A percentile compares a stretch with the other conserved stretches of the same genome.
These are phyloP conservation scores for Annona squamosa DNA, from an alignment of 164 flowering plant species.

Conservation along the genomic window DNA sequence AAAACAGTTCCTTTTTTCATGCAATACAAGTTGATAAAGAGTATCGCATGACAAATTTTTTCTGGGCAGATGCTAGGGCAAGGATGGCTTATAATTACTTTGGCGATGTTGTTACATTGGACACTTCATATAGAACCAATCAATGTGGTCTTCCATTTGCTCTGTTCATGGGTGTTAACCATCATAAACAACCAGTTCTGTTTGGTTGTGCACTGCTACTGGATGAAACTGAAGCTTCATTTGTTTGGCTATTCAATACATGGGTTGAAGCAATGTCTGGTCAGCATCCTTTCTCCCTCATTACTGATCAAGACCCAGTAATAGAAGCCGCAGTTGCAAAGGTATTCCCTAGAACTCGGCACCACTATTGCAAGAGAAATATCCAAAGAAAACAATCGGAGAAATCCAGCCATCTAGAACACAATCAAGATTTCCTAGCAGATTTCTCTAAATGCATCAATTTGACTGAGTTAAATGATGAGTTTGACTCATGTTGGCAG, in stretches of 20 bases:
- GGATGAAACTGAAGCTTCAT: constrained; percentile 56
- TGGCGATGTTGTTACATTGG: constrained; percentile 52
- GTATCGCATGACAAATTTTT: constrained; percentile 52
- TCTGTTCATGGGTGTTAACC: constrained; percentile 53
- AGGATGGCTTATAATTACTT: constrained; percentile 48
- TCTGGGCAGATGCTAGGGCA: constrained; percentile 66
- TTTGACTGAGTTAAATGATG: constrained; percentile 53
- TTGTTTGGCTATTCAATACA: constrained; percentile 54
- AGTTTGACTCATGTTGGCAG: constrained; percentile 55
- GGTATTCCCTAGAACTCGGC: constrained; percentile 46
- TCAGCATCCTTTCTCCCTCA: constrained; percentile 35
- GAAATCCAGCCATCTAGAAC: constrained; percentile 41
- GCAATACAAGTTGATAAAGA: constrained; percentile 64
- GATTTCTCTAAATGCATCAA: constrained; percentile 56
- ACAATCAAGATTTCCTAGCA: constrained; percentile 34
- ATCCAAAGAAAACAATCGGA: constrained; percentile 53
- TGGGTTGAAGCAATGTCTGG: constrained; percentile 57
- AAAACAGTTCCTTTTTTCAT: constrained; percentile 58
- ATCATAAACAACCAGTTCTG: constrained; percentile 50
- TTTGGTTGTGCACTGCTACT: constrained; percentile 60
- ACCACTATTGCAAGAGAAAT: constrained; percentile 52
- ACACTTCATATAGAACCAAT: constrained; percentile 39
- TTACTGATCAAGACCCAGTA: constrained; percentile 46
- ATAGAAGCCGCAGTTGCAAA: constrained; percentile 39
- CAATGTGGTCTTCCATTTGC: constrained; percentile 51